phyloP scores from a whole-genome alignment of 805 yeast species.

The Candida namnaoensis region DNA sequence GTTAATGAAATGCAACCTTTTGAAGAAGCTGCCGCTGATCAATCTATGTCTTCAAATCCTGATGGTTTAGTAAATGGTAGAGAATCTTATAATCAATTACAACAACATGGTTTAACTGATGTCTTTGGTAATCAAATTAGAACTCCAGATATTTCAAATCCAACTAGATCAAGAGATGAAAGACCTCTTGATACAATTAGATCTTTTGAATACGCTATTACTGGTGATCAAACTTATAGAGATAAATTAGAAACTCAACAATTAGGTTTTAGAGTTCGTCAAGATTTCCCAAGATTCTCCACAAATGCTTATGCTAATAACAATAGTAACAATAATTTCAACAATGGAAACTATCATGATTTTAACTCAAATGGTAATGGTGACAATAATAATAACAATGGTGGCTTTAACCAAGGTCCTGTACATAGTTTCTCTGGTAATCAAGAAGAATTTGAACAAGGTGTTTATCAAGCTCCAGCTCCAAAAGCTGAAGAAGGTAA shows the following conservation, averaged over 20 bases:
- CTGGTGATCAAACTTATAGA: slow-evolving; percentile 75
- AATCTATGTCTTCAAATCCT: slow-evolving; percentile 17
- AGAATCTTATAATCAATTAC: slow-evolving; percentile 21
- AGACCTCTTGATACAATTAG: slow-evolving; percentile 96
- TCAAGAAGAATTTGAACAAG: slow-evolving; percentile 40
- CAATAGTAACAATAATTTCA: slow-evolving; percentile 21
- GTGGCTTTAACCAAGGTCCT: slow-evolving; percentile 11
- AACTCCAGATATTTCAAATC: slow-evolving; percentile 84
- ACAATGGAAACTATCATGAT: slow-evolving; percentile 2
- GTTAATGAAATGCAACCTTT: slow-evolving; percentile 96
- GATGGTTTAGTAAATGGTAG: slow-evolving; percentile 2
- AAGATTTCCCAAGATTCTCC: slow-evolving; percentile 53
- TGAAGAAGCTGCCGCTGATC: slow-evolving; percentile 43
- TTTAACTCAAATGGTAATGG: slow-evolving; percentile 17
- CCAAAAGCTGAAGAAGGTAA: slow-evolving; percentile 27
- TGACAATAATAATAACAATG: slow-evolving; percentile 19
- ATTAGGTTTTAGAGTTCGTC: slow-evolving; percentile 82
- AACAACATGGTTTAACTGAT: slow-evolving; percentile 56
- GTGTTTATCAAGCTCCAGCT: slow-evolving; percentile 52
- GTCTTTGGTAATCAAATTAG: slow-evolving; percentile 77
- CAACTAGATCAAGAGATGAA: slow-evolving; percentile 88
- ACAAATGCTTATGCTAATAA: slow-evolving; percentile 26
- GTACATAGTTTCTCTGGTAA: slow-evolving; percentile 18
- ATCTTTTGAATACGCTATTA: slow-evolving; percentile 86
- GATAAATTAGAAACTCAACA: slow-evolving; percentile 74